A percentile compares a stretch with the other conserved stretches of the same genome.
phyloP scores from a whole-genome alignment of 2,329 filamentous ascomycete genomes.

The Fusarium sp. region DNA sequence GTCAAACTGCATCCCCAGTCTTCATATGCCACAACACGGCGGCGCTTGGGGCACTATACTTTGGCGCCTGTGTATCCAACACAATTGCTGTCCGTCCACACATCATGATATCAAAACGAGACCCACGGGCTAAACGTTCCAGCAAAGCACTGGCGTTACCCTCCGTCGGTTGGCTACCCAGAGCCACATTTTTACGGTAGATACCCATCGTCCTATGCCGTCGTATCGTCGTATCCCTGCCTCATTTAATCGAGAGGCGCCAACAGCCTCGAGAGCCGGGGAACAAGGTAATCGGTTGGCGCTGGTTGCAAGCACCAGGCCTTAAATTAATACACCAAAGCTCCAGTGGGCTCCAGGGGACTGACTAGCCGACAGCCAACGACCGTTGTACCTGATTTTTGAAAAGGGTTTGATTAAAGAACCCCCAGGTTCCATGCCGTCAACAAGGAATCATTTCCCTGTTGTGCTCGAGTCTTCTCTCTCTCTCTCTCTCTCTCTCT shows the following conservation, averaged over 20 bases:
- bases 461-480: constrained; percentile 3
- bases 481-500: background rate
- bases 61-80: constrained; percentile 26
- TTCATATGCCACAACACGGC: constrained; percentile 17
- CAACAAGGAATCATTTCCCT: constrained; percentile 28
- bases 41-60: constrained; percentile 30
- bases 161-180: constrained; percentile 24
- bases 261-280: constrained; percentile 26
- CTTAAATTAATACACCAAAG: constrained; percentile 38
- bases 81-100: background rate
- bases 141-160: background rate
- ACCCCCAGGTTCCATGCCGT: constrained; percentile 24
- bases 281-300: constrained; percentile 30
- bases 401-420: constrained; percentile 27
- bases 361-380: constrained; percentile 25
- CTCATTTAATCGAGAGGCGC: constrained; percentile 38
- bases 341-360: constrained; percentile 4
- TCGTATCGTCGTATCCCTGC: constrained; percentile 35
- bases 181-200: constrained; percentile 27
- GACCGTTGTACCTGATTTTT: constrained; percentile 24
- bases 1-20: constrained; percentile 29
- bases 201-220: constrained; percentile 21
- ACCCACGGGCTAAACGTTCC: background rate
- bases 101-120: constrained; percentile 4
- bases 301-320: constrained; percentile 28